Evolutionary conservation across 192 early-diverging fungal species (phyloP).

Genomic region (Coemansia sp.): DNA sequence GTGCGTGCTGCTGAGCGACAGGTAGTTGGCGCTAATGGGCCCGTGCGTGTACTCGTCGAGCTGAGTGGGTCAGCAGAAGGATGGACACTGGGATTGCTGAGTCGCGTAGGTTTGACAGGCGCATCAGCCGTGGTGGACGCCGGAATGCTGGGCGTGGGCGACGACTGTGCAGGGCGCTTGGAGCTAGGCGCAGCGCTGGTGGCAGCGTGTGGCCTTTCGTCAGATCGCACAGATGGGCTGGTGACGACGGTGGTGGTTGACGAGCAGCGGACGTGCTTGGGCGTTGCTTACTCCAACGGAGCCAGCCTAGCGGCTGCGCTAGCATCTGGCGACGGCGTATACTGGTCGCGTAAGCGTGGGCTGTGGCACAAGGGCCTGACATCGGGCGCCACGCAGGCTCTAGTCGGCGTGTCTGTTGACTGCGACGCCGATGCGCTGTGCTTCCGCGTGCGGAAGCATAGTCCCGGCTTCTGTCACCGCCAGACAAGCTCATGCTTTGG

Average conservation of each 20-base stretch:
- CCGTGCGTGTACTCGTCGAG: slow-evolving; percentile 50
- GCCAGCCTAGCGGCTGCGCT: slow-evolving; percentile 84
- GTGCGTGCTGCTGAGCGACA: slow-evolving; percentile 16
- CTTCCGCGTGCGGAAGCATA: slow-evolving; percentile 86
- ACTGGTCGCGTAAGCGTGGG: slow-evolving; percentile 84
- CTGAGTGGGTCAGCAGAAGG: slow-evolving; percentile 7
- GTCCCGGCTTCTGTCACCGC: slow-evolving; percentile 92
- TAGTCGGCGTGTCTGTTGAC: slow-evolving; percentile 79
- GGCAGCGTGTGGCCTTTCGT: slow-evolving; percentile 31
- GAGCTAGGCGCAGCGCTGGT: slow-evolving; percentile 34
- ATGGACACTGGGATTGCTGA: slow-evolving; percentile 41
- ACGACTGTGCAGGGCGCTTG: slow-evolving; percentile 12
- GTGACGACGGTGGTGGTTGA: slow-evolving; percentile 93
- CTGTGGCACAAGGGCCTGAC: slow-evolving; percentile 97
- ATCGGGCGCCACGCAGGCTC: slow-evolving; percentile 90
- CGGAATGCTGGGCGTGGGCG: slow-evolving; percentile 22
- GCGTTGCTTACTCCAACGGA: slow-evolving; percentile 88
- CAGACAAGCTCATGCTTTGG: slow-evolving; percentile 94
- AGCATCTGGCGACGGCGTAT: slow-evolving; percentile 81
- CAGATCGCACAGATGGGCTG: slow-evolving; percentile 90
- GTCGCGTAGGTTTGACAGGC: slow-evolving; percentile 20
- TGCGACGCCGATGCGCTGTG: slow-evolving; percentile 90
- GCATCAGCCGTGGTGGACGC: slow-evolving; percentile 28
- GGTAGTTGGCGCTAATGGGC: slow-evolving; percentile 26
- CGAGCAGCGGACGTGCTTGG: slow-evolving; percentile 84